phyloP scores from a whole-genome alignment of 176 grass and related monocot genomes.

The Oryza brachyantha region DNA sequence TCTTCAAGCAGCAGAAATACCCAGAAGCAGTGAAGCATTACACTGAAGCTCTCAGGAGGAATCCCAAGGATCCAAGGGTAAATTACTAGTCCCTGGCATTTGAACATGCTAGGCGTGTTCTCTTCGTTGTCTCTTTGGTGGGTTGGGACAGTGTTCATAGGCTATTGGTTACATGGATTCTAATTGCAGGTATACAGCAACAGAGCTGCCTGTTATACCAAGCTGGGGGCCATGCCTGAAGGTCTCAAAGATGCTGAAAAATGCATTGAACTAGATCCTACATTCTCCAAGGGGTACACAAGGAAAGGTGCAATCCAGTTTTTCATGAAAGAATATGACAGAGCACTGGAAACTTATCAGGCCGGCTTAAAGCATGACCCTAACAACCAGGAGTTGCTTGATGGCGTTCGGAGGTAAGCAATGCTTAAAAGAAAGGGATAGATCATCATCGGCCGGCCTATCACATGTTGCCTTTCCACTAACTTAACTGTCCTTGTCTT shows the following conservation, averaged over 20 bases:
- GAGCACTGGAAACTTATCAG: conserved; percentile 92
- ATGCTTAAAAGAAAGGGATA: neutral
- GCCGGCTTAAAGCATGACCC: conserved; percentile 92
- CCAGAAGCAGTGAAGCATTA: conserved; percentile 95
- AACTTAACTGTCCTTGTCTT: neutral
- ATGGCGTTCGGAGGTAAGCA: conserved; percentile 51
- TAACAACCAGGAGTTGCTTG: conserved; percentile 76
- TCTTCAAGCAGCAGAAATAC: conserved; percentile 92
- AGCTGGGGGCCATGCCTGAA: conserved; percentile 94
- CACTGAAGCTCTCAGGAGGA: conserved; percentile 89
- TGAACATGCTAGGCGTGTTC: neutral
- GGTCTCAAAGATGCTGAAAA: conserved; percentile 98
- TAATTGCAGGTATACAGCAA: conserved; percentile 87
- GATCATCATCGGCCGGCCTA: neutral
- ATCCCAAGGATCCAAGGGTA: conserved; percentile 70
- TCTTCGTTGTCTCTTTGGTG: neutral
- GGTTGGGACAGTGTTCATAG: conserved; percentile 12
- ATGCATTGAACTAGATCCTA: conserved; percentile 91
- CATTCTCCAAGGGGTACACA: conserved; percentile 92
- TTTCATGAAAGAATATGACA: conserved; percentile 99
- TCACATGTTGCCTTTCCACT: neutral
- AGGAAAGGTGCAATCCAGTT: conserved; percentile 96
- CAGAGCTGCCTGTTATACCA: conserved; percentile 92
- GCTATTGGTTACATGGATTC: neutral
- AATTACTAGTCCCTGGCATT: neutral